These are phyloP conservation scores for Boletus subcaerulescens DNA, from an alignment of 768 basidiomycete species.

Conservation along the genomic window DNA sequence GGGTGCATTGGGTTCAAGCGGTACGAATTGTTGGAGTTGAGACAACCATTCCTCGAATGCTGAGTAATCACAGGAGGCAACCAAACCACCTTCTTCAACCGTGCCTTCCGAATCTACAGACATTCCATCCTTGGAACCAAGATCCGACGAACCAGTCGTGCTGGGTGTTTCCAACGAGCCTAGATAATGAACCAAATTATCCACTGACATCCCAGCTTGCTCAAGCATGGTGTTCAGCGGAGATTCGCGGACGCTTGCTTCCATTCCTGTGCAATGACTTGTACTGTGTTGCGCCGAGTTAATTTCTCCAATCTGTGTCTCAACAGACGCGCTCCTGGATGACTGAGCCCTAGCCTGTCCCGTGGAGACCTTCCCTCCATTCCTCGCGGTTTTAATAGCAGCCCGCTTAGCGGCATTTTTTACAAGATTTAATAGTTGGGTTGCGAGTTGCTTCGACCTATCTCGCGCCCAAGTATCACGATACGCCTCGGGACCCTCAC, in stretches of 20 bases:
- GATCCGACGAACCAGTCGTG: background rate
- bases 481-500: conserved; percentile 71
- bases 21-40: conserved; percentile 45
- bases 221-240: background rate
- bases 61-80: conserved; percentile 33
- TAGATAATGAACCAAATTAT: conserved; percentile 37
- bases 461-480: conserved; percentile 60
- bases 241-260: background rate
- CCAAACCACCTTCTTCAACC: conserved; percentile 8
- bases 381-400: conserved; percentile 43
- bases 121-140: conserved; percentile 7
- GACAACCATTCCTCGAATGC: conserved; percentile 51
- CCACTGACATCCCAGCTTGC: background rate
- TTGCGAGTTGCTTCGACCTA: conserved; percentile 58
- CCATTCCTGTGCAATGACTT: no score
- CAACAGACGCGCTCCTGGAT: conserved; percentile 29
- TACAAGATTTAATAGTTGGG: conserved; percentile 58
- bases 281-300: background rate
- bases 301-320: conserved; percentile 2
- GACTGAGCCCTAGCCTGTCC: conserved; percentile 32
- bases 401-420: conserved; percentile 61
- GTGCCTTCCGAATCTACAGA: conserved; percentile 6
- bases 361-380: background rate
- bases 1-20: conserved; percentile 11
- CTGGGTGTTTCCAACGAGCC: conserved; percentile 35